These are phyloP conservation scores for Pisolithus tinctorius DNA, from an alignment of 768 basidiomycete genomes.

Conservation along the genomic window DNA sequence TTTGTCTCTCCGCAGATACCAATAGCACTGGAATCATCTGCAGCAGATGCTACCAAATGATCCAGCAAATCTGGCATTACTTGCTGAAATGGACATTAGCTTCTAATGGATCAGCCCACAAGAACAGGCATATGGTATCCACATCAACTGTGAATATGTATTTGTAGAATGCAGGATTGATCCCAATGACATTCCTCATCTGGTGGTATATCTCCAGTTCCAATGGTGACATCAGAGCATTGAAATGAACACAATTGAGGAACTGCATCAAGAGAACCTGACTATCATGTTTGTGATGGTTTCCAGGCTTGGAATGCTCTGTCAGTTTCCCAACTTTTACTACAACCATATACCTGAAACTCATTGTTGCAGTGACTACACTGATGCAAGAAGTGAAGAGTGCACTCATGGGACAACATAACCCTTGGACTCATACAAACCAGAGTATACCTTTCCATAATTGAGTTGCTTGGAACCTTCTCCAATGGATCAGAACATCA, in stretches of 20 bases:
- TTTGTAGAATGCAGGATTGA: constrained; percentile 72
- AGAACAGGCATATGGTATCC: constrained; percentile 60
- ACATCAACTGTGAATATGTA: constrained; percentile 96
- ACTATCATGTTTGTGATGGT: constrained; percentile 91
- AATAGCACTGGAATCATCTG: constrained; percentile 85
- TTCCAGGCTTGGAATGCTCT: constrained; percentile 87
- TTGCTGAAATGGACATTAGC: constrained; percentile 40
- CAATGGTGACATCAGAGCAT: constrained; percentile 86
- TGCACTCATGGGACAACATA: constrained; percentile 84
- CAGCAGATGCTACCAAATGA: constrained; percentile 77
- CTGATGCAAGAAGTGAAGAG: background rate
- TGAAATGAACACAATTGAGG: constrained; percentile 90
- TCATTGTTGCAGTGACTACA: background rate
- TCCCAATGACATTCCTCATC: constrained; percentile 73
- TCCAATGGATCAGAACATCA: constrained; percentile 86
- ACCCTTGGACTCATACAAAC: constrained; percentile 89
- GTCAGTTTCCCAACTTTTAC: constrained; percentile 95
- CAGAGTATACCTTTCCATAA: constrained; percentile 93
- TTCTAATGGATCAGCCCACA: background rate
- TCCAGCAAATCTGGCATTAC: constrained; percentile 90
- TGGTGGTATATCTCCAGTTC: constrained; percentile 96
- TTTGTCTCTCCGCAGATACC: constrained; percentile 95
- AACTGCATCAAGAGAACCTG: constrained; percentile 89
- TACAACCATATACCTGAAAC: constrained; percentile 73
- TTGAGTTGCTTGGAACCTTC: constrained; percentile 88